These are phyloP conservation scores for Auxenochlorella pyrenoidosa DNA, from an alignment of 139 green algal genomes.

Conservation along the genomic window DNA sequence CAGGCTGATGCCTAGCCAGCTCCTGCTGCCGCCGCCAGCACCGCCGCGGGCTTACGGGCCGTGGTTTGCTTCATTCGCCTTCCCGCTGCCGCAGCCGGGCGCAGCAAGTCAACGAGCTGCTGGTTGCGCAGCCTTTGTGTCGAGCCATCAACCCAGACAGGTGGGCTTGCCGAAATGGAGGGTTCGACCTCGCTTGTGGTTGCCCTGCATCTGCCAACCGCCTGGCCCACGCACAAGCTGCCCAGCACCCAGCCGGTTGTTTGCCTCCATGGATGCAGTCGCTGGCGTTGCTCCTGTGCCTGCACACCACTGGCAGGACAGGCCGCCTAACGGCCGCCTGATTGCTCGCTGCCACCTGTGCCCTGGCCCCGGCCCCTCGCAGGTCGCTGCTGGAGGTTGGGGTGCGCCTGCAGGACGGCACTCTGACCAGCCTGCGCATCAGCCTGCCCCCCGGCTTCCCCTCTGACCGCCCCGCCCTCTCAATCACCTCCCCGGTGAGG, in stretches of 20 bases:
- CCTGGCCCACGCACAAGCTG: background rate
- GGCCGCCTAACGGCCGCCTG: background rate
- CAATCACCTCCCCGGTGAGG: constrained; percentile 57
- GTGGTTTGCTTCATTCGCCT: background rate
- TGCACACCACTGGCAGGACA: background rate
- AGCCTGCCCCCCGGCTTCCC: constrained; percentile 28
- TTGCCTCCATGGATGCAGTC: background rate
- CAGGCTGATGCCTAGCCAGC: too few relatives aligned
- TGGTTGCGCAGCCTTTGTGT: constrained; percentile 1
- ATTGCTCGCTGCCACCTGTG: background rate
- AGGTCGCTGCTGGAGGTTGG: constrained; percentile 39
- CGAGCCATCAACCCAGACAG: constrained; percentile 34
- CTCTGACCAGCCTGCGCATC: constrained; percentile 23
- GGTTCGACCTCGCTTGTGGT: background rate
- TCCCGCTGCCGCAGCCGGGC: constrained; percentile 8
- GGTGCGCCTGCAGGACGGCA: constrained; percentile 14
- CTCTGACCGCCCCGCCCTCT: constrained; percentile 43
- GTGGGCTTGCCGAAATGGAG: background rate
- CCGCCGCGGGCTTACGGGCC: background rate
- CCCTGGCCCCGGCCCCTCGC: background rate
- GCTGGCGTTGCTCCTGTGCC: background rate
- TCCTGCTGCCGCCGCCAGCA: background rate
- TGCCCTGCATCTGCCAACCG: too few relatives aligned
- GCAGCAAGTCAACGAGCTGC: constrained; percentile 38
- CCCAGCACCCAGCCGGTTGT: background rate